Conservation (phyloP, 495 filamentous ascomycete species). For the Wilcoxina mikolae region DNA sequence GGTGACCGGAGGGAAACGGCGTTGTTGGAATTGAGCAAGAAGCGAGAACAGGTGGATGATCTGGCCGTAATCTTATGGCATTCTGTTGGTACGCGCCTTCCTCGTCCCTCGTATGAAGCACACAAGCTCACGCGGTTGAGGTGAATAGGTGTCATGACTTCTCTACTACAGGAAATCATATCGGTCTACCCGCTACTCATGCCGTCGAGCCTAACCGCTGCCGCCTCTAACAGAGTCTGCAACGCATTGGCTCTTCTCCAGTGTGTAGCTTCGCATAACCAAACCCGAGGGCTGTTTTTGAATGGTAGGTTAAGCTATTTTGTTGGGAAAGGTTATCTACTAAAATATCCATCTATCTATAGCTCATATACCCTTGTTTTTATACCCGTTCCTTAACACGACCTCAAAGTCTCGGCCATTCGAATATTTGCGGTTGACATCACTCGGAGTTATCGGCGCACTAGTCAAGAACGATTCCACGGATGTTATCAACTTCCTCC, state of each 20-base stretch:
- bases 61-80: slow-evolving; percentile 96
- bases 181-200: slow-evolving; percentile 94
- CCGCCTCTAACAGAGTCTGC: slow-evolving; percentile 92
- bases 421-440: slow-evolving; percentile 93
- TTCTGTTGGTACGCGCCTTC: slow-evolving; percentile 64
- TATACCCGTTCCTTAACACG: slow-evolving; percentile 97
- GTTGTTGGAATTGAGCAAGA: slow-evolving; percentile 94
- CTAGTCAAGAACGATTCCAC: slow-evolving; percentile 98
- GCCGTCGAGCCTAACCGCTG: slow-evolving; percentile 89
- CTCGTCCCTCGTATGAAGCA: slow-evolving; percentile 1
- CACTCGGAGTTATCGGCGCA: slow-evolving; percentile 93
- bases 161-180: slow-evolving; percentile 93
- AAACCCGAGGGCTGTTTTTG: slow-evolving; percentile 83
- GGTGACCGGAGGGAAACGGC: slow-evolving; percentile 76
- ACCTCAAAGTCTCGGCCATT: slow-evolving; percentile 97
- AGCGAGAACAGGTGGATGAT: slow-evolving; percentile 94
- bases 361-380: slow-evolving; percentile 98
- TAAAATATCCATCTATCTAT: slow-evolving; percentile 14
- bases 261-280: slow-evolving; percentile 94
- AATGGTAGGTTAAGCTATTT: slow-evolving; percentile 47
- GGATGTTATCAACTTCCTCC: slow-evolving; percentile 96
- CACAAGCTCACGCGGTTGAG: slow-evolving; percentile 9
- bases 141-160: slow-evolving; percentile 85
- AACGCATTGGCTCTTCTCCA: slow-evolving; percentile 94
- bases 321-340: slow-evolving; percentile 7